Conservation (phyloP, 495 filamentous ascomycete genomes). For the Trichoderma virens region DNA sequence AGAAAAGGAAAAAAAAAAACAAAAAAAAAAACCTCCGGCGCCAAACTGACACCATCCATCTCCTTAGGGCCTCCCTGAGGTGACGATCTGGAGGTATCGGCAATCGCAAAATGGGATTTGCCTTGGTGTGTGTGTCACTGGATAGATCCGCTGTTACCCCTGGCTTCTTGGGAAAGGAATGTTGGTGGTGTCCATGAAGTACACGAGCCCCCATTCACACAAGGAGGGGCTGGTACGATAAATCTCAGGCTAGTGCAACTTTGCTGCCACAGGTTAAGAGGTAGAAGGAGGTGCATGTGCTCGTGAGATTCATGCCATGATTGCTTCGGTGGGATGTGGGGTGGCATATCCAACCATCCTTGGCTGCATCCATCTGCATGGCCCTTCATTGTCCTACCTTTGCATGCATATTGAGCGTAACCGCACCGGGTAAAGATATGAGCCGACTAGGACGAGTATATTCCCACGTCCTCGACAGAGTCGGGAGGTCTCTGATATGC, state of each 20-base stretch:
- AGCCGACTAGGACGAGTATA: background rate
- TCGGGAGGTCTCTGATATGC: background rate
- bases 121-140: background rate
- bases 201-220: background rate
- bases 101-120: background rate
- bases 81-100: background rate
- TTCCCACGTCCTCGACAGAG: background rate
- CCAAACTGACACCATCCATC: background rate
- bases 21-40: background rate
- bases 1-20: background rate
- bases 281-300: background rate
- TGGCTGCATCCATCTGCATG: background rate
- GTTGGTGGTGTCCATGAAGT: background rate
- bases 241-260: constrained; percentile 2
- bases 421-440: background rate
- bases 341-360: background rate
- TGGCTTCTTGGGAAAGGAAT: background rate
- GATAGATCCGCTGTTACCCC: constrained; percentile 7
- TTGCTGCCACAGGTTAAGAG: background rate
- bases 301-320: background rate
- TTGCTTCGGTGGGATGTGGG: constrained; percentile 2
- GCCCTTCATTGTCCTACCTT: background rate
- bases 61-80: background rate
- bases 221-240: background rate
- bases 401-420: background rate